Percentiles rank a stretch among this genome's conserved stretches.
Conservation (phyloP, 768 basidiomycete genomes). For the Leccinum subgranulosum region DNA sequence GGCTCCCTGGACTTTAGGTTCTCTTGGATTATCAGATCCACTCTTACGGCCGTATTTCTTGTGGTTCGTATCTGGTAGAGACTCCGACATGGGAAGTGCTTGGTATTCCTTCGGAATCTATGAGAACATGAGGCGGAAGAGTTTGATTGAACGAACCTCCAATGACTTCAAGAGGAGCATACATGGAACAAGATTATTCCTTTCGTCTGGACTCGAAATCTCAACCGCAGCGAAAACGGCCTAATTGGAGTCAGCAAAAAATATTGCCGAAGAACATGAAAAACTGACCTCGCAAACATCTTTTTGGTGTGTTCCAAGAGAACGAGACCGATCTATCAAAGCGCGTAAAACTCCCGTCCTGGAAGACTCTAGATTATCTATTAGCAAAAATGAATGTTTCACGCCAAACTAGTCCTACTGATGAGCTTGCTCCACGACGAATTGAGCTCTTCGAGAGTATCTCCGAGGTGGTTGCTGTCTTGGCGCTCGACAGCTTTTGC, state of each 20-base stretch:
- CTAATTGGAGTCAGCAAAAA: conserved; percentile 36
- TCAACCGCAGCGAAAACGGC: conserved; percentile 60
- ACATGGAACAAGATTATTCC: conserved; percentile 60
- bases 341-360: conserved; percentile 79
- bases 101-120: conserved; percentile 23
- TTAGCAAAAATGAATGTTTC: conserved; percentile 2
- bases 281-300: conserved; percentile 55
- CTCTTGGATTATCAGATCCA: conserved; percentile 38
- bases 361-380: conserved; percentile 46
- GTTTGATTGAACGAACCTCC: conserved; percentile 37
- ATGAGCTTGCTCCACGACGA: conserved; percentile 59
- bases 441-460: conserved; percentile 57
- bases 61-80: conserved; percentile 10
- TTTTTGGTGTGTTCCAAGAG: conserved; percentile 44
- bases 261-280: background rate
- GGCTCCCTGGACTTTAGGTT: conserved; percentile 80
- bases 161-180: conserved; percentile 52
- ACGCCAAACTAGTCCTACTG: conserved; percentile 45
- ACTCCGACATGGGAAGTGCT: conserved; percentile 6
- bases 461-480: conserved; percentile 50
- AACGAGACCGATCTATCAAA: conserved; percentile 63
- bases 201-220: conserved; percentile 47
- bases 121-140: background rate
- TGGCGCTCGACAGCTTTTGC: conserved; percentile 72
- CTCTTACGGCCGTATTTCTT: conserved; percentile 13